Base-by-base conservation (phyloP, 1,284 basidiomycete genomes). In the Neolentinus lepideus region DNA sequence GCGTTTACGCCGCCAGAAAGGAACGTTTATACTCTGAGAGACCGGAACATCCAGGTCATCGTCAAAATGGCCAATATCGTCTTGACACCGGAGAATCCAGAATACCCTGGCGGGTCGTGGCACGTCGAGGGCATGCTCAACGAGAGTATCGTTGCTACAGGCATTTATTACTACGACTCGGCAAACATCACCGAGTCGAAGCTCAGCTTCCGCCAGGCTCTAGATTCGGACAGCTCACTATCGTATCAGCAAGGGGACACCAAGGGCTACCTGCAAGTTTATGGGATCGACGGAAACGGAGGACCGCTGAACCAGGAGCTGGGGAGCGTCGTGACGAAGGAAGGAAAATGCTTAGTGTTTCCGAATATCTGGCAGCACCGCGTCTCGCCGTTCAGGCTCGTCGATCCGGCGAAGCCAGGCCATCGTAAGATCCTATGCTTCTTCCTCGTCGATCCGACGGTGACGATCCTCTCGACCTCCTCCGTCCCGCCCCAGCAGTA, bases 391-490 rank as follows among this genome's bases (percentile, higher is more conserved):
- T 78, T 79, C 63, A 57, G 66, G 47, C 71, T 80, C 11, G 63
- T 56, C 4, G 76, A 80, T 57, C 64, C 65, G 0, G 67, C 72
- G 2, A 72, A 71, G 53, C 72, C 73, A 0, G 79, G 78, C 0
- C 72, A 77, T 55, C 69, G 75, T 35, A 79, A 78, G 62, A 75
- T 82, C 36, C 61, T 80, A 6, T 73, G 73, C 0, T 64, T 80
- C 22, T 80, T 78, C 65, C 70, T 82, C 16, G 75, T 79, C 43
- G 76, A 81, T 61, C 77, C 79, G 0, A 66, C 73, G 52, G 64
- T 72, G 19, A 64, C 74, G n/a, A 69, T 74, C 26, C 69, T 68
- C 9, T 75, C 73, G 1, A 75, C 77, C 0, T 69, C 64, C 2
- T 60, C 74, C 55, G 70, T 80, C 1, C 74, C 76, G 1, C 73